Percentiles rank a stretch among this genome's conserved stretches.
Conservation (phyloP, 306 rosid genomes). For the Pterocarpus macrocarpus region DNA sequence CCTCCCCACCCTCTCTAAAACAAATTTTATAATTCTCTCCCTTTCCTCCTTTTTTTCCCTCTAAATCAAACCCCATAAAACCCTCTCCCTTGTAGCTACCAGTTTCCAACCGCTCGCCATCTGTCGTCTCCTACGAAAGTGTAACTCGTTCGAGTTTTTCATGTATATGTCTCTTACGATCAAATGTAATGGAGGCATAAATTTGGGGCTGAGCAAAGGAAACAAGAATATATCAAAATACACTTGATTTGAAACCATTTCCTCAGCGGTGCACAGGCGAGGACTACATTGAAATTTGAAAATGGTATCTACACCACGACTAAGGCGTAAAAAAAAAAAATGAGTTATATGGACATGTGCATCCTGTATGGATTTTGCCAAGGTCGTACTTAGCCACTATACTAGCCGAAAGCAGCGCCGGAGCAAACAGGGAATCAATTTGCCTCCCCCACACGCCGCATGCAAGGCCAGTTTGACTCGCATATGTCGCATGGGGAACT, state of each 20-base stretch:
- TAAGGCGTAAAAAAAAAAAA: conserved; percentile 31
- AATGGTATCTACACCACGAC: conserved; percentile 44
- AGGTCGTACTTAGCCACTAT: neutral
- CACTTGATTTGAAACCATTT: conserved; percentile 43
- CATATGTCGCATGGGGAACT: conserved; percentile 73
- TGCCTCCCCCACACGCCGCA: conserved; percentile 57
- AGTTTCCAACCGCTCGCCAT: no score
- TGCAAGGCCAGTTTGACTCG: conserved; percentile 80
- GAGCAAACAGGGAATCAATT: conserved; percentile 45
- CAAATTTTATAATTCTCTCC: no score
- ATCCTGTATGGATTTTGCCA: conserved; percentile 51
- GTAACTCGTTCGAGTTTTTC: neutral
- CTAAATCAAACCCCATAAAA: no score
- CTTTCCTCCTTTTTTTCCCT: no score
- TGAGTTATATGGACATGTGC: conserved; percentile 55
- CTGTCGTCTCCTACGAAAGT: no score
- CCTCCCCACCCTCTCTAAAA: no score
- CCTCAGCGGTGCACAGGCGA: conserved; percentile 40
- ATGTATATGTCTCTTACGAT: neutral
- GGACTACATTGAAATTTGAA: conserved; percentile 47
- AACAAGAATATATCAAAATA: conserved; percentile 40
- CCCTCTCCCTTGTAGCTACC: neutral
- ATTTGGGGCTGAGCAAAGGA: conserved; percentile 16
- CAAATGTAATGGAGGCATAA: neutral
- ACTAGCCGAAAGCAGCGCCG: conserved; percentile 45